Percentiles rank a stretch among this genome's conserved stretches.
Conservation (phyloP, 768 basidiomycete species). For the Fibroporia radiculosa region DNA sequence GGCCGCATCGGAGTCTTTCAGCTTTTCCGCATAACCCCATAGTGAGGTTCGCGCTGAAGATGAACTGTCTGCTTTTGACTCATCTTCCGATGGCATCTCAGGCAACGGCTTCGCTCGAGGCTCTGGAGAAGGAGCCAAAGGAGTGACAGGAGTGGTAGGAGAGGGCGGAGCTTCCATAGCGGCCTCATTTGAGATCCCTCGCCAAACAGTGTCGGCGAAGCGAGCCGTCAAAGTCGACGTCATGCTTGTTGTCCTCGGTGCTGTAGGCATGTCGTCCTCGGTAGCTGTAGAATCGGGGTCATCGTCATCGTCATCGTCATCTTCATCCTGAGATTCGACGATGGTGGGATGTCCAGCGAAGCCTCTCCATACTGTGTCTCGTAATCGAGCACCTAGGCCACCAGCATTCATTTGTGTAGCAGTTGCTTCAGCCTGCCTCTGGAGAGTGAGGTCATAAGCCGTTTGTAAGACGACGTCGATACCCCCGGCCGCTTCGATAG, state of each 20-base stretch:
- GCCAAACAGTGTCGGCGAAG: constrained; percentile 62
- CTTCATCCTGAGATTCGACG: constrained; percentile 24
- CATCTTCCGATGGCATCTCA: constrained; percentile 10
- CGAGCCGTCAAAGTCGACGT: constrained; percentile 37
- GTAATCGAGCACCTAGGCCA: constrained; percentile 49
- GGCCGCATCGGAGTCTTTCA: constrained; percentile 65
- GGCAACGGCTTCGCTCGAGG: constrained; percentile 11
- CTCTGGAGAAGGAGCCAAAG: constrained; percentile 14
- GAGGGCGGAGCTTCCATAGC: constrained; percentile 58
- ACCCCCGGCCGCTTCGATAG: constrained; percentile 57
- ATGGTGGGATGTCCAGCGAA: constrained; percentile 46
- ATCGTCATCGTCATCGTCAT: constrained; percentile 25
- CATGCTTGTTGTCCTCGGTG: constrained; percentile 17
- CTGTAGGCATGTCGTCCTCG: constrained; percentile 2
- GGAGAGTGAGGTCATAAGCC: constrained; percentile 50
- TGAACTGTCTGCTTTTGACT: constrained; percentile 7
- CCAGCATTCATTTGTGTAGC: constrained; percentile 23
- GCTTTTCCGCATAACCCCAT: constrained; percentile 67
- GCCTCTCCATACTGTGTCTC: constrained; percentile 59
- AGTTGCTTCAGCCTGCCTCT: constrained; percentile 35
- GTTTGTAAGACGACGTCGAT: constrained; percentile 65
- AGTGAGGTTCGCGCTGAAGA: constrained; percentile 28
- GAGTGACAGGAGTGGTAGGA: constrained; percentile 23
- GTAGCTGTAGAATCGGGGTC: constrained; percentile 4
- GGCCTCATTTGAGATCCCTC: constrained; percentile 67